phyloP scores from a whole-genome alignment of 106 monocot species.

The Phalaenopsis equestris region DNA sequence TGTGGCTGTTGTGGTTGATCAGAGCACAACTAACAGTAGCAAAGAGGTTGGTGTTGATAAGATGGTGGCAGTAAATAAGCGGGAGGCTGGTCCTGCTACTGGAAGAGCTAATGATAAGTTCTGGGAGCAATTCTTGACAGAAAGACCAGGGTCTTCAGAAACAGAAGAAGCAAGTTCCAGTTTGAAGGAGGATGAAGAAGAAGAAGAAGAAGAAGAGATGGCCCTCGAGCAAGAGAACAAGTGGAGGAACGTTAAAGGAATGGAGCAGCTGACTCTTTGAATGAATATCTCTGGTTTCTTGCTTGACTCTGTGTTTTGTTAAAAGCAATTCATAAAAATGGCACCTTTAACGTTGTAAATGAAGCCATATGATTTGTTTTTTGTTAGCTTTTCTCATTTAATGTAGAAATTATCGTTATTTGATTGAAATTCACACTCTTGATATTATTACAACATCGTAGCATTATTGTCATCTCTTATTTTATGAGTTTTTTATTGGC shows the following conservation, averaged over 20 bases:
- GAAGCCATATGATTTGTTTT: too few species aligned
- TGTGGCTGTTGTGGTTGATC: slow-evolving; percentile 4
- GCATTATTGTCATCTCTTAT: not conserved
- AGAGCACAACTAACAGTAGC: not conserved
- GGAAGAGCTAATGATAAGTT: slow-evolving; percentile 79
- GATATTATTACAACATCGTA: not conserved
- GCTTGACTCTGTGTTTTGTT: not conserved
- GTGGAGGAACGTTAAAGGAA: not conserved
- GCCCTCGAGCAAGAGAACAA: slow-evolving; percentile 8
- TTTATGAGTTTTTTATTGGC: not conserved
- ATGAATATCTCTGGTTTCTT: not conserved
- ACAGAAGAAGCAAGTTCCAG: slow-evolving; percentile 73
- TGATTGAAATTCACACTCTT: too few species aligned
- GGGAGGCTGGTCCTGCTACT: slow-evolving; percentile 1
- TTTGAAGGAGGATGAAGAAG: slow-evolving; percentile 26
- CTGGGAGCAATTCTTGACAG: slow-evolving; percentile 98
- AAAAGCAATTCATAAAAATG: too few species aligned
- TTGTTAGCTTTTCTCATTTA: too few species aligned
- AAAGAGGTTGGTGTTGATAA: slow-evolving; percentile 9
- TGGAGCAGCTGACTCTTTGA: not conserved
- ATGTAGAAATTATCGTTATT: too few species aligned
- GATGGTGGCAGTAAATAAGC: slow-evolving; percentile 9
- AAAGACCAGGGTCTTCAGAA: slow-evolving; percentile 71
- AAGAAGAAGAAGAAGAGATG: slow-evolving; percentile 24
- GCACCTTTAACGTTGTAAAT: too few species aligned